Conservation (phyloP, 768 basidiomycete species). For the Chalciporus chontae region DNA sequence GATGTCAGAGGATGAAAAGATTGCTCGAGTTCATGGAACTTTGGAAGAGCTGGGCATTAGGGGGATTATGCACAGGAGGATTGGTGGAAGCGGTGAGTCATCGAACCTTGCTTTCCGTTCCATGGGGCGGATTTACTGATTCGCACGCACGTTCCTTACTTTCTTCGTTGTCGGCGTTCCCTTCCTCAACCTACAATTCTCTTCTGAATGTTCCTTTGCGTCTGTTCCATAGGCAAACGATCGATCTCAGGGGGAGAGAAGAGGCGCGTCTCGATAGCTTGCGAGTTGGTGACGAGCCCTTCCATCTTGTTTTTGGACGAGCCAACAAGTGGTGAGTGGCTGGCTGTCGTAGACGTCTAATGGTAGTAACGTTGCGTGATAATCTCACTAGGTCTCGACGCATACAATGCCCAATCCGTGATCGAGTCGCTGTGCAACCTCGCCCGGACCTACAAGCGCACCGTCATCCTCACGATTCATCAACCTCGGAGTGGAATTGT, state of each 20-base stretch:
- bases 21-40: slow-evolving; percentile 90
- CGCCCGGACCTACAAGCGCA: slow-evolving; percentile 86
- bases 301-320: slow-evolving; percentile 96
- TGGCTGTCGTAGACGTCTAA: neutral
- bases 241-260: slow-evolving; percentile 98
- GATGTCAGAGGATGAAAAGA: slow-evolving; percentile 95
- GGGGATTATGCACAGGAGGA: slow-evolving; percentile 83
- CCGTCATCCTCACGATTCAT: slow-evolving; percentile 96
- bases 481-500: slow-evolving; percentile 98
- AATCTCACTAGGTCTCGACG: slow-evolving; percentile 67
- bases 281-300: slow-evolving; percentile 95
- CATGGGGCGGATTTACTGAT: neutral
- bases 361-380: neutral
- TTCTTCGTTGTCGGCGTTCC: neutral
- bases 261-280: slow-evolving; percentile 93
- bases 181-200: neutral
- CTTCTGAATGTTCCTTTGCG: neutral
- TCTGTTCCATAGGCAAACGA: slow-evolving; percentile 54
- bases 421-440: slow-evolving; percentile 84
- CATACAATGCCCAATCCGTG: slow-evolving; percentile 95
- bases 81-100: slow-evolving; percentile 79
- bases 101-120: neutral
- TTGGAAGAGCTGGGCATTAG: slow-evolving; percentile 94
- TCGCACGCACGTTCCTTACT: neutral
- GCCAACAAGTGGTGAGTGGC: slow-evolving; percentile 81